These are phyloP conservation scores for Rhexocercosporidium sp. DNA, from an alignment of 2,329 filamentous ascomycete genomes.

Conservation along the genomic window DNA sequence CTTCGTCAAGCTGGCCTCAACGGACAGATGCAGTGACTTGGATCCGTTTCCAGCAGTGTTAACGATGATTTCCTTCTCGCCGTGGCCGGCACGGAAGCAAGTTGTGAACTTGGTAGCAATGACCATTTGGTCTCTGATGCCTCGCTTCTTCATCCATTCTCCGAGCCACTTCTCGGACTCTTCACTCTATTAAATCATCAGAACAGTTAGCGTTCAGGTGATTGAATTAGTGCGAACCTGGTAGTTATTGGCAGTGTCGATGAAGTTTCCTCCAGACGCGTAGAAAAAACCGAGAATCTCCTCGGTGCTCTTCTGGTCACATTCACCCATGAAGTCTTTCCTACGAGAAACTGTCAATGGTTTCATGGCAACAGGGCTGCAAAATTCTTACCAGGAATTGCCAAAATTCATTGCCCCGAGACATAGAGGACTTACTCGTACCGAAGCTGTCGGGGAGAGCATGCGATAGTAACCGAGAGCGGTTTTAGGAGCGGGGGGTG, in stretches of 20 bases:
- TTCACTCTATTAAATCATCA: conserved; percentile 49
- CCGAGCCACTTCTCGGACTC: conserved; percentile 70
- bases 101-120: conserved; percentile 65
- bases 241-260: conserved; percentile 73
- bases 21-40: conserved; percentile 63
- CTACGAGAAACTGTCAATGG: conserved; percentile 39
- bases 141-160: conserved; percentile 70
- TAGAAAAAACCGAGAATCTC: conserved; percentile 61
- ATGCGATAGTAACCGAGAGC: conserved; percentile 69
- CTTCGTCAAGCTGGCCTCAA: conserved; percentile 62
- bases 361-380: too few relatives aligned
- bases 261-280: conserved; percentile 67
- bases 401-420: conserved; percentile 72
- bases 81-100: conserved; percentile 39
- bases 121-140: conserved; percentile 68
- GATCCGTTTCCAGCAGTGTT: conserved; percentile 65
- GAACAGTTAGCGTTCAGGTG: background rate
- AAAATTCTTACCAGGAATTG: conserved; percentile 50
- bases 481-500: conserved; percentile 52
- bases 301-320: conserved; percentile 64
- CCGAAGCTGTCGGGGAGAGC: conserved; percentile 66
- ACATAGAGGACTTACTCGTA: conserved; percentile 70
- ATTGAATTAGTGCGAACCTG: conserved; percentile 39
- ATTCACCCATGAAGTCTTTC: conserved; percentile 65
- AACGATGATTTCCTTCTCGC: conserved; percentile 40